Evolutionary conservation across 495 filamentous ascomycete genomes (phyloP).

Genomic region (Penicillium cinerascens): DNA sequence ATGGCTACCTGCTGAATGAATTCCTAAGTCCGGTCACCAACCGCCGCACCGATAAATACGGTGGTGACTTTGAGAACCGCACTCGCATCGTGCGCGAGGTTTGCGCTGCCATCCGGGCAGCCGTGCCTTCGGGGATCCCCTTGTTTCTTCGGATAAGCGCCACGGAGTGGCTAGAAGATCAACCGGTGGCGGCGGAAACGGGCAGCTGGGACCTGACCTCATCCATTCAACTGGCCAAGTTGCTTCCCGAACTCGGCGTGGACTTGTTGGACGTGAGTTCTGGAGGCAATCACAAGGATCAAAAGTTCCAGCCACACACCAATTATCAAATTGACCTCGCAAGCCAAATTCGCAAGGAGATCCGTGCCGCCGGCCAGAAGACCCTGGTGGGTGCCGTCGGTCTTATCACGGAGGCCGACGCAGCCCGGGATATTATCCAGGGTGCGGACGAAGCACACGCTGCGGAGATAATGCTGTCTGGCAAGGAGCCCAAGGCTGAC

Average conservation of each 20-base stretch:
- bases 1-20: constrained; percentile 69
- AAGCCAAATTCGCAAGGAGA: constrained; percentile 51
- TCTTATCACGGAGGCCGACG: constrained; percentile 59
- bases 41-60: constrained; percentile 58
- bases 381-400: constrained; percentile 72
- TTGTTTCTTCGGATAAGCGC: constrained; percentile 67
- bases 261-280: constrained; percentile 75
- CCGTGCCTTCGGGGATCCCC: constrained; percentile 59
- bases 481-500: constrained; percentile 52
- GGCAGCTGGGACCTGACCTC: constrained; percentile 65
- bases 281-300: constrained; percentile 59
- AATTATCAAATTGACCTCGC: constrained; percentile 66
- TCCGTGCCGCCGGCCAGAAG: constrained; percentile 51
- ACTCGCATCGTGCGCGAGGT: constrained; percentile 54
- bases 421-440: constrained; percentile 56
- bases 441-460: constrained; percentile 45
- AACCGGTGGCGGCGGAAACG: constrained; percentile 34
- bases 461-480: constrained; percentile 32
- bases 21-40: constrained; percentile 62
- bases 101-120: constrained; percentile 49
- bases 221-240: constrained; percentile 58
- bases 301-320: constrained; percentile 52
- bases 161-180: constrained; percentile 69
- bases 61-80: constrained; percentile 56
- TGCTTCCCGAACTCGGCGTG: constrained; percentile 62